Conservation (phyloP, 164 flowering plant species). For the Buxus sempervirens region DNA sequence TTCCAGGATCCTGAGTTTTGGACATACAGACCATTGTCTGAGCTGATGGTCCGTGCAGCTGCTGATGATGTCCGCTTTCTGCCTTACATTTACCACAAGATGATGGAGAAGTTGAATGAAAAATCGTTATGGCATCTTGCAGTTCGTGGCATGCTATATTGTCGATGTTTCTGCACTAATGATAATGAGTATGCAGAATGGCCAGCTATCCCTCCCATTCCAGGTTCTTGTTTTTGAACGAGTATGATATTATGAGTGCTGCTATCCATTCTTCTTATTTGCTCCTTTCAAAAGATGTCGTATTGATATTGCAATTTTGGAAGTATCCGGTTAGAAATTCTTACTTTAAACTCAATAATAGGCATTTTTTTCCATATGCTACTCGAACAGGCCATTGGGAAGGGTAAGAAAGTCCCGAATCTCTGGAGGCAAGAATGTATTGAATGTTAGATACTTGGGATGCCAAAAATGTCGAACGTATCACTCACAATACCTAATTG, state of each 20-base stretch:
- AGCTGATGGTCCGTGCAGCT: constrained; percentile 88
- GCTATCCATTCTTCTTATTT: background rate
- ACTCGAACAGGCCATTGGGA: background rate
- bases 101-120: constrained; percentile 70
- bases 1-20: constrained; percentile 85
- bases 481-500: no score
- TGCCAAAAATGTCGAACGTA: no score
- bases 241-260: constrained; percentile 4
- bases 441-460: no score
- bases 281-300: background rate
- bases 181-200: constrained; percentile 72
- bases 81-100: constrained; percentile 69
- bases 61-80: constrained; percentile 98
- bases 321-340: background rate
- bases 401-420: no score
- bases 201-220: constrained; percentile 73
- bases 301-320: background rate
- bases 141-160: constrained; percentile 78
- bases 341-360: background rate
- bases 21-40: constrained; percentile 84
- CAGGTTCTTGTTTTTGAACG: constrained; percentile 47
- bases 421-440: no score
- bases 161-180: constrained; percentile 83
- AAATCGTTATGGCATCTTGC: constrained; percentile 76
- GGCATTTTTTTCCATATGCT: background rate